These are phyloP conservation scores for Termitomyces sp. DNA, from an alignment of 768 basidiomycete species.

Conservation along the genomic window DNA sequence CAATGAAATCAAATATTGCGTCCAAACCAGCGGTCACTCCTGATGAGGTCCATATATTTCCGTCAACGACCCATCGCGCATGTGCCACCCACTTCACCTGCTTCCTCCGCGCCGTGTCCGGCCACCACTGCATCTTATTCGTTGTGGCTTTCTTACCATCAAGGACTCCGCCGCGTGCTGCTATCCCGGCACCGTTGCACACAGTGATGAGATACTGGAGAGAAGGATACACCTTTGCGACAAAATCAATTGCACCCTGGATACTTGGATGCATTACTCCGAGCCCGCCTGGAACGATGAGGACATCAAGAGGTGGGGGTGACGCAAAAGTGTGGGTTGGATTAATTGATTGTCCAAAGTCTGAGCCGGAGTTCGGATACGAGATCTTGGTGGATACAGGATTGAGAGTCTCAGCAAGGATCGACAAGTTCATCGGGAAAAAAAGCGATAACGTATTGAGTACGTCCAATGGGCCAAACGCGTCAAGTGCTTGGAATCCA, in stretches of 20 bases:
- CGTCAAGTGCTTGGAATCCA: slow-evolving; percentile 26
- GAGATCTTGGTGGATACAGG: slow-evolving; percentile 20
- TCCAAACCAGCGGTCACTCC: slow-evolving; percentile 41
- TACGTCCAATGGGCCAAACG: slow-evolving; percentile 26
- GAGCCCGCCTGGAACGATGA: slow-evolving; percentile 24
- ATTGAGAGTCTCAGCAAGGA: slow-evolving; percentile 19
- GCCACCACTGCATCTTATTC: slow-evolving; percentile 31
- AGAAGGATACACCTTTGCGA: slow-evolving; percentile 26
- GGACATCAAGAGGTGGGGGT: slow-evolving; percentile 29
- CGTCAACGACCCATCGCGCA: slow-evolving; percentile 44
- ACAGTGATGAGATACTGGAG: slow-evolving; percentile 37
- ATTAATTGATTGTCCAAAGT: slow-evolving; percentile 17
- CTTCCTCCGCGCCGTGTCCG: slow-evolving; percentile 19
- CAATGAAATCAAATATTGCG: slow-evolving; percentile 29
- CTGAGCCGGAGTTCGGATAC: neutral
- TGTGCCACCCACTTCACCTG: slow-evolving; percentile 36
- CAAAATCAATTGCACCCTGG: slow-evolving; percentile 23
- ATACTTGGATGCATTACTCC: slow-evolving; percentile 23
- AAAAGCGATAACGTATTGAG: slow-evolving; percentile 18
- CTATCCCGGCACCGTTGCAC: slow-evolving; percentile 37
- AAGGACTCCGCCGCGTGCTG: slow-evolving; percentile 34
- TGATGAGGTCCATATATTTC: slow-evolving; percentile 44
- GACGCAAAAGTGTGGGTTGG: slow-evolving; percentile 34
- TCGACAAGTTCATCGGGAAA: slow-evolving; percentile 19
- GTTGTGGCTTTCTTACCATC: slow-evolving; percentile 41